Percentiles rank a stretch among this genome's conserved stretches.
Evolutionary conservation across 192 early-diverging fungal species (phyloP).

Genomic region (Tieghemiomyces parasiticus): DNA sequence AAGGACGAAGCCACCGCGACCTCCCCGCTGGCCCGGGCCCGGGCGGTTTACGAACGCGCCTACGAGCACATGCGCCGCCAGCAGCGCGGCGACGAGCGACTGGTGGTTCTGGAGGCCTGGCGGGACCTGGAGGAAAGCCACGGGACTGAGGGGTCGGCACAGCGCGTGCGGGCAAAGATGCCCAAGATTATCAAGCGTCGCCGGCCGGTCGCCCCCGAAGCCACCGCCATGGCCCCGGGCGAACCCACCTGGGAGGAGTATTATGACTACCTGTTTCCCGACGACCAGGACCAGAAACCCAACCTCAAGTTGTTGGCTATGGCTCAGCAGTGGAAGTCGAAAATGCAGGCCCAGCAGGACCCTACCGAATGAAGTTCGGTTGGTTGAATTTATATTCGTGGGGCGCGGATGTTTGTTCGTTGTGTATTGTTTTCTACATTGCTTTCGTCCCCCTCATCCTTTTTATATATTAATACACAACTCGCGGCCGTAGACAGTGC

Average conservation of each 20-base stretch:
- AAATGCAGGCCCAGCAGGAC: no score
- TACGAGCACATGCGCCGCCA: slow-evolving; percentile 52
- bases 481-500: no score
- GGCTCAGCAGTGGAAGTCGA: slow-evolving; percentile 70
- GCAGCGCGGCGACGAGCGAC: slow-evolving; percentile 60
- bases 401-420: no score
- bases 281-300: slow-evolving; percentile 75
- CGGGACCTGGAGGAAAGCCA: slow-evolving; percentile 61
- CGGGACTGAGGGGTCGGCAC: slow-evolving; percentile 32
- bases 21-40: slow-evolving; percentile 32
- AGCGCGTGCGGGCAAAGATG: slow-evolving; percentile 55
- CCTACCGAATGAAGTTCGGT: no score
- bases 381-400: no score
- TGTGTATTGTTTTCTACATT: no score
- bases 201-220: slow-evolving; percentile 44
- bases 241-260: slow-evolving; percentile 85
- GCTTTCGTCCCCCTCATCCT: no score
- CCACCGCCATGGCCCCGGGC: slow-evolving; percentile 21
- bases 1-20: slow-evolving; percentile 12
- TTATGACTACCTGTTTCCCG: slow-evolving; percentile 97
- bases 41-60: slow-evolving; percentile 60
- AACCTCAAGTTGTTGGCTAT: slow-evolving; percentile 83
- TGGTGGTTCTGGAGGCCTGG: slow-evolving; percentile 77
- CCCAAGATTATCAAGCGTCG: slow-evolving; percentile 87
- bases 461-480: no score